Evolutionary conservation across 306 rosid species (phyloP), one percentile per base, ranked within the genome.

Genomic region (Gastrolobium villosum): DNA sequence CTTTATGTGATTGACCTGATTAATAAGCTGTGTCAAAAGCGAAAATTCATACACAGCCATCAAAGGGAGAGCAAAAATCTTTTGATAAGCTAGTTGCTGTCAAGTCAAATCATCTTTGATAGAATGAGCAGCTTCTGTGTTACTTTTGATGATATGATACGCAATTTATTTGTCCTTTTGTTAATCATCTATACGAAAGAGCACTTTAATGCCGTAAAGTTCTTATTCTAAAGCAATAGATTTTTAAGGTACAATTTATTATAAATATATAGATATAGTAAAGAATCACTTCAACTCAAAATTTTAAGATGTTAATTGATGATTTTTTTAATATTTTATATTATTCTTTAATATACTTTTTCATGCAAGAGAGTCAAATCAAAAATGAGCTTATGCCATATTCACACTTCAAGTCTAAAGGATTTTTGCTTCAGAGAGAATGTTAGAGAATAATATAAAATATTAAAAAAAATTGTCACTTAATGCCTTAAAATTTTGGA

Each of bases 151-250:
- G 28, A 65, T 7, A 3, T 11, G 40, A 4, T 3, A n/a, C 13
- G 63, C 40, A 31, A 40, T 39, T 36, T 2, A 20, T 69, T 39
- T 59, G 55, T 65, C 56, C 48, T 30, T 37, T 37, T 50, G 34
- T 64, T n/a, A 14, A 48, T 69, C 75, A 52, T 50, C 7, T 9
- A 15, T 15, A 35, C 5, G 5, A 32, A 46, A 70, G 63, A 56
- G 52, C 46, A 56, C 45, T 34, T 56, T 77, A 68, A 32, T 76
- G 54, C 80, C 63, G 80, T 30, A 52, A 64, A 75, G 72, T 63
- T 54, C 13, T 31, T 63, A 41, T 14, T 65, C 37, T 40, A 41
- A 63, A n/a, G 14, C 11, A n/a, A 6, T 8, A 20, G 36, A 65
- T 20, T 65, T 8, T 37, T 2, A 37, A 48, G 41, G 26, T 20